Evolutionary conservation across 805 yeast species (phyloP), one percentile per base, ranked within the genome.

Genomic region (Spathaspora gorwiae): DNA sequence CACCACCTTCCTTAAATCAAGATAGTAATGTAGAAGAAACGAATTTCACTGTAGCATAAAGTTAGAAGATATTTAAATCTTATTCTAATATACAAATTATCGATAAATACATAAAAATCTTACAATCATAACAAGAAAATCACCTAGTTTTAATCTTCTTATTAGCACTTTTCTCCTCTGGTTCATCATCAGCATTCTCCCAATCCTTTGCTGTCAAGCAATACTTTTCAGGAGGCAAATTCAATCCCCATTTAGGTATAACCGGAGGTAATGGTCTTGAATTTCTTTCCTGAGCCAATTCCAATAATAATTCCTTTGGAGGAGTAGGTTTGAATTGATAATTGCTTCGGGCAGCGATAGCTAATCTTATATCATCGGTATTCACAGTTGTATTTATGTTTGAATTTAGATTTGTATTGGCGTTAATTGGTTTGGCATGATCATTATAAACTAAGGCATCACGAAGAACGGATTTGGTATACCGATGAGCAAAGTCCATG

Each of bases 171-270:
- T 61, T 61, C 32, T 55, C 61, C 27, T 50, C 52, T 26, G 52
- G 53, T 44, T 61, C 64, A 24, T 59, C 60, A 26, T 55, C 56
- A 8, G 59, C 44, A 37, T 50, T 55, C 44, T 79, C 83, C 84
- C 90, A 87, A 50, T 87, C 90, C 50, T 76, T 77, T 1, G 87
- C 94, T 0, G 96, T 90, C 44, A 90, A 70, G 67, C 98, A 90
- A 68, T 89, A 90, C 78, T 90, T 94, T 70, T 94, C 99, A 5
- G 99, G 98, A 2, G 99, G 99, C 42, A 95, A 72, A 52, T 97
- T 79, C 35, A 94, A 76, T 9, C 99, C 98, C 84, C 89, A 90
- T 42, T 84, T 79, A 11, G 94, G 90, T 64, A 90, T 83, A 11
- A 94, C 90, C 5, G 94, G 87, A 5, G 99, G 99, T 43, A 94